Evolutionary conservation across 768 basidiomycete species (phyloP).

Genomic region (Gloeophyllum trabeum): DNA sequence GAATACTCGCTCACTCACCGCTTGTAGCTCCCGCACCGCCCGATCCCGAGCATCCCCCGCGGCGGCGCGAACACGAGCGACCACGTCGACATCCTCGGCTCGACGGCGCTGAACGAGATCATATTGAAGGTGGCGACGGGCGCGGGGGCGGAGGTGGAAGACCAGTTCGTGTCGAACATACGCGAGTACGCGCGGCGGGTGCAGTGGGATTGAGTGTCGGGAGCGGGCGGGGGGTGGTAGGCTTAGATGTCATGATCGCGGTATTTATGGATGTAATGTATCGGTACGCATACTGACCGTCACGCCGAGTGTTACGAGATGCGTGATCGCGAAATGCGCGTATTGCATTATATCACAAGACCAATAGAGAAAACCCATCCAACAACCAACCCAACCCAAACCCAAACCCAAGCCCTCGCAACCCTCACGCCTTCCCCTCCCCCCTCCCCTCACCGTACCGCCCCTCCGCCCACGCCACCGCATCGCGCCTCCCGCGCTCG

Average conservation of each 20-base stretch:
- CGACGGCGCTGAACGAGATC: conserved; percentile 79
- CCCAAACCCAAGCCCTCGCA: too few species aligned
- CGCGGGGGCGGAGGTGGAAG: conserved; percentile 56
- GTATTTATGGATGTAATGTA: too few species aligned
- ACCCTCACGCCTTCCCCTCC: background rate
- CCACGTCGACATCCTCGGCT: conserved; percentile 66
- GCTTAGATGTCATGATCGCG: too few species aligned
- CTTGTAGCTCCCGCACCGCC: conserved; percentile 66
- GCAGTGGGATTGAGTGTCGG: conserved; percentile 78
- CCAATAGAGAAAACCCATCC: too few species aligned
- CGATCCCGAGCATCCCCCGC: conserved; percentile 59
- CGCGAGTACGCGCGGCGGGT: conserved; percentile 63
- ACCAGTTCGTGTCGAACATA: conserved; percentile 68
- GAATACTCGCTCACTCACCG: conserved; percentile 1
- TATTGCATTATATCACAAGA: too few species aligned
- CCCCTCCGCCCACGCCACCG: conserved; percentile 41
- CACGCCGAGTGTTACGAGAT: too few species aligned
- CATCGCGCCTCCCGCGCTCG: conserved; percentile 49
- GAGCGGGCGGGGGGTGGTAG: too few species aligned
- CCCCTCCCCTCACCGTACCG: conserved; percentile 2
- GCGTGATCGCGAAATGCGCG: too few species aligned
- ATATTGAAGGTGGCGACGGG: conserved; percentile 86
- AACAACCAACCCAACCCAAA: too few species aligned
- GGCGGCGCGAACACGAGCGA: conserved; percentile 91
- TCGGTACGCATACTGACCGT: too few species aligned